Evolutionary conservation across 2,329 filamentous ascomycete species (phyloP), one percentile per base, ranked within the genome.

Genomic region (Westerdykella ornata): DNA sequence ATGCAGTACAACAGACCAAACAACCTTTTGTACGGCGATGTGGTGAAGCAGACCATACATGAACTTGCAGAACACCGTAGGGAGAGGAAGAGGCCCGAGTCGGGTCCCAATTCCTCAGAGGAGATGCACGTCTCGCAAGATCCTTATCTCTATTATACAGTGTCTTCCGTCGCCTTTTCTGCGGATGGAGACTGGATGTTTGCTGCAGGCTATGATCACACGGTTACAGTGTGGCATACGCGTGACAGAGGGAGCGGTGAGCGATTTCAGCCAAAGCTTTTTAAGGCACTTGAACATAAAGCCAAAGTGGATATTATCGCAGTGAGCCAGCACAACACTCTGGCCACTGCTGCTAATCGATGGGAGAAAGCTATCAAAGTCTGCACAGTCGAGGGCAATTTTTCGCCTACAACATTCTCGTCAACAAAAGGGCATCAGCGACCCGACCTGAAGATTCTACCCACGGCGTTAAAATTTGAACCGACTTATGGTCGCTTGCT

Each of bases 1-100:
- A 76, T 78, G 71, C 72, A 77, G 31, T 82, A 82, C 52, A 82
- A 82, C 43, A 65, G 73, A 30, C 65, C 69, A 0, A 74, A 77
- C 44, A 81, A 81, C 48, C 62, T 81, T 1, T 52, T 81, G 1
- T 56, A 77, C 28, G 78, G 78, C 1, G 64, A 76, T 45, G 46
- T 70, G 3, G 47, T 54, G 1, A 49, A 52, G 1, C 69, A 67
- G 15, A 52, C 51, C 1, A 53, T 81, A 6, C 62, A 68, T 39
- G 78, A 81, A 46, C 55, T 82, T 0, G 69, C 74, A 1, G 71
- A 76, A 37, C 78, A 82, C 51, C 68, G 67, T 28, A 57, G 72
- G 3, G 50, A 59, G 14, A 33, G 30, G 30, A 60, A 68, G n/a
- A 52, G 52, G 13, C 56, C 68, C 0, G 56, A 66, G 3, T 47